Base-by-base conservation (phyloP, 495 filamentous ascomycete species). In the Rostrohypoxylon terebratum region DNA sequence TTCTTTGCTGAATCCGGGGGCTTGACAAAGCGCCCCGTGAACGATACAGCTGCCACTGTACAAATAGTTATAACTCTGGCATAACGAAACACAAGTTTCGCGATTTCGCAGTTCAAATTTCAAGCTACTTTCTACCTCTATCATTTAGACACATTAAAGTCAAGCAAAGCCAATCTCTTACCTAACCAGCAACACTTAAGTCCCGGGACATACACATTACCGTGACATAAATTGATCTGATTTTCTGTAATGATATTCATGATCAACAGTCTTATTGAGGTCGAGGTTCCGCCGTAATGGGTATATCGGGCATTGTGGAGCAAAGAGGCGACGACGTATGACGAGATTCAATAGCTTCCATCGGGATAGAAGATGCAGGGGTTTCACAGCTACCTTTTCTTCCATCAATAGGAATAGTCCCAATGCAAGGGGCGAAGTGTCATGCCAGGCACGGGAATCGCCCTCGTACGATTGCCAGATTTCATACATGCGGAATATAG, bases 321-420 rank as follows among this genome's bases (percentile, higher is more conserved):
- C 9, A 21, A 14, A 50, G 18, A 11, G 28, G 23, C 4, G 21
- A 23, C 48, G 48, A n/a, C 3, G 48, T 53, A 5, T 23, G 11
- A 31, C 48, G 23, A 53, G 11, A 16, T 53, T 4, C 16, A 53
- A 53, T 53, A n/a, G 16, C 14, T 53, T n/a, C 13, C 3, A 14
- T 53, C 23, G 13, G 23, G 47, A 51, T 51, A 21, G 28, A 25
- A 7, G 14, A 10, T n/a, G 4, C n/a, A 5, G 23, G 14, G 48
- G 23, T 31, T 28, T 13, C 23, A 53, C 23, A 31, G 16, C 21
- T 31, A 5, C 7, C 1, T 3, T 16, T 53, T 53, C 4, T 53
- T 53, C 48, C 48, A 31, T 53, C 23, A 53, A 53, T 53, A 5
- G n/a, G 48, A 53, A 53, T 23, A 1, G 1, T n/a, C 48, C 48